Evolutionary conservation across 495 filamentous ascomycete genomes (phyloP), one percentile per base, ranked within the genome.

Genomic region (Bryoglossum gracile): DNA sequence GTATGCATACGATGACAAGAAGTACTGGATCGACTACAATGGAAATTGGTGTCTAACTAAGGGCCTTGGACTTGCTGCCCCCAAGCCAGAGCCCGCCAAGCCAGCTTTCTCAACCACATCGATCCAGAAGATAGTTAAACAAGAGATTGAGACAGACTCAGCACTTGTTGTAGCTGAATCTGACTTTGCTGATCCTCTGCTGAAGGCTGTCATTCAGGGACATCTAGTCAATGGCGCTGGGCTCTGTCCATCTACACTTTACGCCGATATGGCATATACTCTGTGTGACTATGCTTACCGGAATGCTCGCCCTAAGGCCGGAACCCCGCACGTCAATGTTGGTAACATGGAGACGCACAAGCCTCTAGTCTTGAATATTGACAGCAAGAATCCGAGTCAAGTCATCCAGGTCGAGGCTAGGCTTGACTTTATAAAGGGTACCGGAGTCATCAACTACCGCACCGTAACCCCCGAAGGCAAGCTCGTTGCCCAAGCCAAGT

Each of bases 11-110:
- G 84, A 92, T 51, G 63, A 80, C 24, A 89, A 88, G 71, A 79
- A 83, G 51, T 88, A 87, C 64, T 92, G 88, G 87, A 76, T 90
- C 18, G 71, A 81, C 8, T 90, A 89, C 65, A 72, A 69, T 13
- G 78, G 83, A 48, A 85, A 69, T 69, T 78, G 67, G 71, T 78
- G 37, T 78, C 55, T 89, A 24, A 82, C 78, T 56, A 88, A 88
- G 64, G 84, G 85, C 65, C 76, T 76, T 24, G 74, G 17, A 3
- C 11, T 78, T 6, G 75, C 73, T 77, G 46, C 77, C 69, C 8
- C 69, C 67, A n/a, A n/a, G n/a, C n/a, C n/a, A n/a, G n/a, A n/a
- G n/a, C 22, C 75, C 62, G 11, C 77, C 75, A 55, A 54, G 22
- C 65, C 69, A 14, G 67, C 61, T 54, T 52, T 77, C 10, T 67